A percentile compares a stretch with the other conserved stretches of the same genome.
Evolutionary conservation across 352 stramenopile genomes (phyloP).

Genomic region (Pythium aristosporum): DNA sequence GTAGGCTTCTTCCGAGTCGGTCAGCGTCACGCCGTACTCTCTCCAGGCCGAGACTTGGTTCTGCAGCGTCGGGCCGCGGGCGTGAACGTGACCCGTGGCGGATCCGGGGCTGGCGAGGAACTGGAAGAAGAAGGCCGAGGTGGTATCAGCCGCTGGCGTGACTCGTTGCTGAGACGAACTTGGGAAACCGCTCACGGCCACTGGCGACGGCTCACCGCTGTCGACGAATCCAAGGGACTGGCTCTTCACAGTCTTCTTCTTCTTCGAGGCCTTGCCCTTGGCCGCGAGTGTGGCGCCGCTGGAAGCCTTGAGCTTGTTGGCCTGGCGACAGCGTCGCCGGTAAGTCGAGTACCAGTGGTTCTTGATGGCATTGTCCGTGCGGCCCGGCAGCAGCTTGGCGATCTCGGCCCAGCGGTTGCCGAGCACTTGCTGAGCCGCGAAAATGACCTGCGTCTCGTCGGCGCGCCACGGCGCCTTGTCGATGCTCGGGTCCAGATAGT

Average conservation of each 20-base stretch:
- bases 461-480: conserved; percentile 91
- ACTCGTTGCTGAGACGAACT: neutral
- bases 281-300: neutral
- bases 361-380: conserved; percentile 87
- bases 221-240: neutral
- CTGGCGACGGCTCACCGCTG: conserved; percentile 26
- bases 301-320: conserved; percentile 37
- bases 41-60: conserved; percentile 63
- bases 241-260: neutral
- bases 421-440: conserved; percentile 57
- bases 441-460: conserved; percentile 90
- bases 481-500: conserved; percentile 93
- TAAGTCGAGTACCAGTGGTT: conserved; percentile 88
- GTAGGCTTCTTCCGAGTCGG: conserved; percentile 25
- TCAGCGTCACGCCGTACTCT: conserved; percentile 35
- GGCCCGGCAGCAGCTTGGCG: conserved; percentile 94
- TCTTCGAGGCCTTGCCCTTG: neutral
- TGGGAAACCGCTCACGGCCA: conserved; percentile 37
- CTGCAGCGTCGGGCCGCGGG: conserved; percentile 33
- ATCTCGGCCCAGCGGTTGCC: conserved; percentile 99
- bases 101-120: conserved; percentile 22
- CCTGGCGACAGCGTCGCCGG: conserved; percentile 53
- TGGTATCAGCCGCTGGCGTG: neutral
- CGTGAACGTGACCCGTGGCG: neutral
- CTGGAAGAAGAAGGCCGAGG: conserved; percentile 29